phyloP scores from a whole-genome alignment of 208 protist species.

The Acanthamoeba royreba region DNA sequence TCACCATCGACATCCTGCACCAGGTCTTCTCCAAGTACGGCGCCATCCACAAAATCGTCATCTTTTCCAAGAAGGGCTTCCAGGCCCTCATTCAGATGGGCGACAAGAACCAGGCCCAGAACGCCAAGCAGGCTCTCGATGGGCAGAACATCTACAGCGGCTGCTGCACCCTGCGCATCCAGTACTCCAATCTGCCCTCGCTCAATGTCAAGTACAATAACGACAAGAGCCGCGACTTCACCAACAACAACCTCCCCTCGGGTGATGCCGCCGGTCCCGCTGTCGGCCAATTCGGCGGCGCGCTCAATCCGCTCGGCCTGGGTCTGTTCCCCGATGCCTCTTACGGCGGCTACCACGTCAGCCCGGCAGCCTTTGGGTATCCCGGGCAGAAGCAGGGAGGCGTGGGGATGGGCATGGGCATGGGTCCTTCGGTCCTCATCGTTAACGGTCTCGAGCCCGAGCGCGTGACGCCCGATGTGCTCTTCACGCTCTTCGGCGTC shows the following conservation, averaged over 20 bases:
- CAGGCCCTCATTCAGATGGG: slow-evolving; percentile 45
- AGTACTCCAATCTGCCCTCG: slow-evolving; percentile 1
- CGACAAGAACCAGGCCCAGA: not conserved
- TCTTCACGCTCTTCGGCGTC: slow-evolving; percentile 72
- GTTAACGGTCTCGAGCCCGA: slow-evolving; percentile 30
- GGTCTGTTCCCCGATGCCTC: slow-evolving; percentile 16
- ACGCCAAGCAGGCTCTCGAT: not conserved
- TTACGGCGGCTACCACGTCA: slow-evolving; percentile 11
- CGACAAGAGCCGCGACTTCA: slow-evolving; percentile 37
- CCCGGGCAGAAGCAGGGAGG: not conserved
- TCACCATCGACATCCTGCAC: slow-evolving; percentile 72
- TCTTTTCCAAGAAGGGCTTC: slow-evolving; percentile 41
- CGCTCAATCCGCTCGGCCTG: not conserved
- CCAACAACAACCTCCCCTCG: slow-evolving; percentile 28
- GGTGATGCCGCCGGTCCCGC: slow-evolving; percentile 25
- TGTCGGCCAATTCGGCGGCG: not conserved
- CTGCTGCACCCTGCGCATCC: slow-evolving; percentile 41
- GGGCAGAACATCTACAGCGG: slow-evolving; percentile 48
- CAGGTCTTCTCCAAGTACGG: slow-evolving; percentile 60
- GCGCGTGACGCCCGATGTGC: slow-evolving; percentile 50
- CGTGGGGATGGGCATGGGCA: slow-evolving; percentile 25
- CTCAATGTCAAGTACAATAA: slow-evolving; percentile 47
- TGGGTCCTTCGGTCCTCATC: slow-evolving; percentile 51
- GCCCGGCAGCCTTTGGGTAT: slow-evolving; percentile 21
- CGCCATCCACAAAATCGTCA: slow-evolving; percentile 20